Evolutionary conservation across 2,329 filamentous ascomycete species (phyloP).

Genomic region (Colletotrichum magnum): DNA sequence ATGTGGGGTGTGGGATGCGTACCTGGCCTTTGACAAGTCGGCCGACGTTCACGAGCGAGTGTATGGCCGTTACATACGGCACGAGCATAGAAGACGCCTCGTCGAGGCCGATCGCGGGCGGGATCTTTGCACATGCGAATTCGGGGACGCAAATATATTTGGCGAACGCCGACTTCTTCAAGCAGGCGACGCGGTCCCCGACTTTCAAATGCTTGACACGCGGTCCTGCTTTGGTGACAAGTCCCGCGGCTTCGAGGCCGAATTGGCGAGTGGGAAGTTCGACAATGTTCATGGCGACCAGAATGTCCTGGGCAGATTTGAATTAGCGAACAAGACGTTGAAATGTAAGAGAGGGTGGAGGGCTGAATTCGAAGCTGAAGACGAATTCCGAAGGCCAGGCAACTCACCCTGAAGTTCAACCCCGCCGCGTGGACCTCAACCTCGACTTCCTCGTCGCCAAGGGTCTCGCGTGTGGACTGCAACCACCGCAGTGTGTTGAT

Average conservation of each 20-base stretch:
- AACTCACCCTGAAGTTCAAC: too few relatives aligned
- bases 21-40: constrained; percentile 42
- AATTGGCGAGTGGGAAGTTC: neutral
- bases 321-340: too few relatives aligned
- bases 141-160: neutral
- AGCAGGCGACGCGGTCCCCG: constrained; percentile 48
- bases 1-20: constrained; percentile 23
- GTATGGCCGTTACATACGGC: too few relatives aligned
- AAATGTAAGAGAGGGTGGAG: too few relatives aligned
- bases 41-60: too few relatives aligned
- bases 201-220: neutral
- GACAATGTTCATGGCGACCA: constrained; percentile 4
- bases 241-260: neutral
- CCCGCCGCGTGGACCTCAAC: too few relatives aligned
- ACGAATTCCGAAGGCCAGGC: too few relatives aligned
- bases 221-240: constrained; percentile 3
- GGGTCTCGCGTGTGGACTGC: too few relatives aligned
- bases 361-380: too few relatives aligned
- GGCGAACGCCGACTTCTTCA: neutral
- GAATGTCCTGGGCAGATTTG: neutral
- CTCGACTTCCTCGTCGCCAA: too few relatives aligned
- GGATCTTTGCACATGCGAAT: constrained; percentile 43
- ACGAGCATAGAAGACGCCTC: too few relatives aligned
- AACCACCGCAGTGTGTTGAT: too few relatives aligned
- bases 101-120: constrained; percentile 18